A percentile compares a stretch with the other conserved stretches of the same genome.
Conservation (phyloP, 805 yeast species). For the Candida arabinofermentans region DNA sequence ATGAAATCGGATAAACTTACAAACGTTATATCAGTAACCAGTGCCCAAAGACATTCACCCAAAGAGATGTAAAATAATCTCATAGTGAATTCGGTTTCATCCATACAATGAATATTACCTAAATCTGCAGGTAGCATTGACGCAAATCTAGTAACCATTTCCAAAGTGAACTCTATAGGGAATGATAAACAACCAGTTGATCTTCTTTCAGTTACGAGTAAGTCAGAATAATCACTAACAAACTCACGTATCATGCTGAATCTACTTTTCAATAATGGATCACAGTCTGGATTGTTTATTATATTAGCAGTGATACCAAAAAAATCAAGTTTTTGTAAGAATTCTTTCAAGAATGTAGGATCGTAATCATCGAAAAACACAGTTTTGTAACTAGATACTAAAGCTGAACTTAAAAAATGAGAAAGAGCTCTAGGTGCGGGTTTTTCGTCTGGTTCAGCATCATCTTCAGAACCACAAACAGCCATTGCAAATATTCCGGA, state of each 20-base stretch:
- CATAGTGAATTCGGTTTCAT: conserved; percentile 12
- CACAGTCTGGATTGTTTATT: neutral
- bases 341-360: conserved; percentile 11
- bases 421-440: neutral
- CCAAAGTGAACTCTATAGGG: conserved; percentile 10
- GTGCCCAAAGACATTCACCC: conserved; percentile 18
- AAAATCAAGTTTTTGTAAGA: conserved; percentile 5
- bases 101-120: conserved; percentile 4
- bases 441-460: conserved; percentile 3
- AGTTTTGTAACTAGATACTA: conserved; percentile 13
- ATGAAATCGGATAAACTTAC: conserved; percentile 15
- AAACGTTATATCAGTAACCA: conserved; percentile 17
- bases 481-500: conserved; percentile 20
- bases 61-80: conserved; percentile 15
- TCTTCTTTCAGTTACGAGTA: conserved; percentile 1
- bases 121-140: conserved; percentile 13
- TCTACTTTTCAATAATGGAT: neutral
- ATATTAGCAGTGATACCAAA: conserved; percentile 5
- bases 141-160: conserved; percentile 9
- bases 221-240: conserved; percentile 5
- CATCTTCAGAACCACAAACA: conserved; percentile 6
- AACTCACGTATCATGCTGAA: conserved; percentile 1
- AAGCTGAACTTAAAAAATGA: conserved; percentile 11
- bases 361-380: conserved; percentile 16
- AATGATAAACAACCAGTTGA: conserved; percentile 6